These are phyloP conservation scores for Trichocomaceae sp. DNA, from an alignment of 2,329 filamentous ascomycete genomes.

Conservation along the genomic window DNA sequence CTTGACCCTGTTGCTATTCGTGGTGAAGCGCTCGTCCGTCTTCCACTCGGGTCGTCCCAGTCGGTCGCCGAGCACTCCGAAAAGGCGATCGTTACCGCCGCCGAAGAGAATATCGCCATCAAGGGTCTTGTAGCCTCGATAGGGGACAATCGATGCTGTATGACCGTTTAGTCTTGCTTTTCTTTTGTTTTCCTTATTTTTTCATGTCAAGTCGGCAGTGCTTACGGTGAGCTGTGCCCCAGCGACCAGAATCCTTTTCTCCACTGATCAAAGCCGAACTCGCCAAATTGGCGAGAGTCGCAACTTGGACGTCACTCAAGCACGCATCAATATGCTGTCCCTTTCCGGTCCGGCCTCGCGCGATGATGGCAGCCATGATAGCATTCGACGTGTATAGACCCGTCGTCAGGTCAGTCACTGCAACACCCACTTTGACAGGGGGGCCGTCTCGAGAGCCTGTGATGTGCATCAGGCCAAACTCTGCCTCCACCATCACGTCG, in stretches of 20 bases:
- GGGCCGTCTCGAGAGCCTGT: slow-evolving; percentile 81
- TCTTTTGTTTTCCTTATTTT: too few relatives aligned
- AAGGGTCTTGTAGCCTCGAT: slow-evolving; percentile 67
- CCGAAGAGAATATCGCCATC: slow-evolving; percentile 60
- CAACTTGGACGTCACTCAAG: slow-evolving; percentile 89
- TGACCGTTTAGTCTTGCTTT: not conserved
- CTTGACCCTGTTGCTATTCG: slow-evolving; percentile 53
- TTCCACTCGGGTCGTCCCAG: slow-evolving; percentile 55
- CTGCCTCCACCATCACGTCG: slow-evolving; percentile 98
- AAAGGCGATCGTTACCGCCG: slow-evolving; percentile 58
- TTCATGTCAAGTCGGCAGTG: slow-evolving; percentile 5
- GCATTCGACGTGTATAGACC: slow-evolving; percentile 92
- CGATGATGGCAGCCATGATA: slow-evolving; percentile 88
- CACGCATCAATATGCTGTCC: slow-evolving; percentile 92
- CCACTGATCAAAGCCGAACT: slow-evolving; percentile 86
- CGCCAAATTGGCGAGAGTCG: slow-evolving; percentile 89
- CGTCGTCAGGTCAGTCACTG: slow-evolving; percentile 92
- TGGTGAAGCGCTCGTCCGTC: slow-evolving; percentile 50
- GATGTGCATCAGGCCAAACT: slow-evolving; percentile 98
- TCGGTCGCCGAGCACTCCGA: slow-evolving; percentile 53
- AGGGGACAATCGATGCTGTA: slow-evolving; percentile 89
- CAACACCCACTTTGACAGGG: slow-evolving; percentile 94
- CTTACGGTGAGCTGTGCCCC: slow-evolving; percentile 91
- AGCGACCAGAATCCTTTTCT: slow-evolving; percentile 77
- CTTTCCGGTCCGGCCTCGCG: slow-evolving; percentile 63